Evolutionary conservation across 257 asterid species (phyloP).

Genomic region (Ballota nigra): DNA sequence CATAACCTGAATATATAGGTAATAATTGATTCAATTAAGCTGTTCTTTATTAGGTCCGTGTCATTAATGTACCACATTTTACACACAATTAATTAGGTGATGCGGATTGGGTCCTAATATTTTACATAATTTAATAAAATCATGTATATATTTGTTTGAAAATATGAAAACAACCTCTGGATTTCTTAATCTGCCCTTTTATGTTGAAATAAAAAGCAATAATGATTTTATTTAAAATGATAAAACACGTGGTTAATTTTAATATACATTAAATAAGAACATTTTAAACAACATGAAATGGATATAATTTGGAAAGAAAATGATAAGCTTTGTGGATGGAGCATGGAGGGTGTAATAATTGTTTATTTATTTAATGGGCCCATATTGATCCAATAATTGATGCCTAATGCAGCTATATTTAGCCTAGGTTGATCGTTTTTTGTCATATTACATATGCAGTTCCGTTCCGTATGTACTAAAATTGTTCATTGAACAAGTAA

Average conservation of each 20-base stretch:
- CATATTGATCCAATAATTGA: slow-evolving; percentile 5
- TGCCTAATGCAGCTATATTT: not conserved
- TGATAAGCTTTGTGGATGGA: too few species aligned
- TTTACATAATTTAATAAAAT: too few species aligned
- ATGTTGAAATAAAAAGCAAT: too few species aligned
- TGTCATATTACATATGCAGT: not conserved
- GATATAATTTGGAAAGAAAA: too few species aligned
- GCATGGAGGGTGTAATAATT: not conserved
- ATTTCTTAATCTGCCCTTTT: too few species aligned
- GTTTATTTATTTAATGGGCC: not conserved
- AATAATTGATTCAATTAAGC: not conserved
- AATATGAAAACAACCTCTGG: too few species aligned
- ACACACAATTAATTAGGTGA: not conserved
- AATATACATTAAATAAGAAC: too few species aligned
- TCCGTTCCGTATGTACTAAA: not conserved
- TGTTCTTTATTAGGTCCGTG: not conserved
- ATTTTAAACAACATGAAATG: too few species aligned
- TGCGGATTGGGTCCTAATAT: not conserved
- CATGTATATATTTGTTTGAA: too few species aligned
- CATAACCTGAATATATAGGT: not conserved
- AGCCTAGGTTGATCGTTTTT: not conserved
- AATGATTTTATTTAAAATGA: too few species aligned
- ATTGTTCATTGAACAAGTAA: not conserved
- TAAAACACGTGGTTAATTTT: too few species aligned
- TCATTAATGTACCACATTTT: not conserved